Conservation (phyloP, 768 basidiomycete species). For the Lactarius psammicola region DNA sequence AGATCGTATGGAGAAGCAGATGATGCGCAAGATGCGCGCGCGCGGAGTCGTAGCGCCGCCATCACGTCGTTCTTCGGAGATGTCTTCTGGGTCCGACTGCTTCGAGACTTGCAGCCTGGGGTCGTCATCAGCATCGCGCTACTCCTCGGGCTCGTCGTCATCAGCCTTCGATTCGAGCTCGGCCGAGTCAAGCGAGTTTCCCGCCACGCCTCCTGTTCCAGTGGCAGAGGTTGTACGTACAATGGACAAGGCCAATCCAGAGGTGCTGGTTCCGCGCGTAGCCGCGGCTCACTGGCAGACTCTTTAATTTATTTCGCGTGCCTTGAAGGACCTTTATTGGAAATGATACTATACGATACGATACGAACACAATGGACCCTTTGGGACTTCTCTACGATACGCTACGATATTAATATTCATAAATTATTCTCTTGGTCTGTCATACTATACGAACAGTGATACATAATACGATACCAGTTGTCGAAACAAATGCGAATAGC, state of each 20-base stretch:
- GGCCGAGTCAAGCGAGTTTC: not conserved
- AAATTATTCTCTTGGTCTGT: not conserved
- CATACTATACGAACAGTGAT: not conserved
- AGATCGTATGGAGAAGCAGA: not conserved
- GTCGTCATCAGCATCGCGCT: not conserved
- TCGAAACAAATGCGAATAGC: not conserved
- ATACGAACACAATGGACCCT: not conserved
- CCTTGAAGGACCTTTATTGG: not conserved
- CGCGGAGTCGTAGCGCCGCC: not conserved
- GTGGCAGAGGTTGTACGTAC: not conserved
- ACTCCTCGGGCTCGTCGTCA: not conserved
- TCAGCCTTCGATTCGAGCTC: not conserved
- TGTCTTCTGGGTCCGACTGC: not conserved
- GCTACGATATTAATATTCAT: not conserved
- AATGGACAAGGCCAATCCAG: not conserved
- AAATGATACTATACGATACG: not conserved
- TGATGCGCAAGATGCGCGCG: not conserved
- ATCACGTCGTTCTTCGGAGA: not conserved
- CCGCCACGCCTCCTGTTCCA: not conserved
- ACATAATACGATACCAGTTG: not conserved
- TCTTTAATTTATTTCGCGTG: not conserved
- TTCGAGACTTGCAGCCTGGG: not conserved
- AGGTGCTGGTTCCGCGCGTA: not conserved
- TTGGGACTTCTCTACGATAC: not conserved
- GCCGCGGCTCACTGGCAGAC: not conserved